Conservation (phyloP, 2,329 filamentous ascomycete species). For the Penicillium concentricum region DNA sequence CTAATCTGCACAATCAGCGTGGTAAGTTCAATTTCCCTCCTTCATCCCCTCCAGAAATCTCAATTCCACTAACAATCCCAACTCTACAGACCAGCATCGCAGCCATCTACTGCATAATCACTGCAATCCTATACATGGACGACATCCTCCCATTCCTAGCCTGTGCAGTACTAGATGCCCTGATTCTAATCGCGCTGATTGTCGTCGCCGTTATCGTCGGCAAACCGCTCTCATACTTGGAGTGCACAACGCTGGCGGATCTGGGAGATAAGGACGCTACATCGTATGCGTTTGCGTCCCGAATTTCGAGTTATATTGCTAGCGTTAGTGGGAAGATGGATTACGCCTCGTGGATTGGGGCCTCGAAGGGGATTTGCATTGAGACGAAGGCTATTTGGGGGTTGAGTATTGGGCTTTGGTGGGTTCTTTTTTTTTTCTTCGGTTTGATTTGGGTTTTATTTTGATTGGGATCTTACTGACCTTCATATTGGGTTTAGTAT, state of each 20-base stretch:
- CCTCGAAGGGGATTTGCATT: slow-evolving; percentile 67
- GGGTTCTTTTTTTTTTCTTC: slow-evolving; percentile 28
- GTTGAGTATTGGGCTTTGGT: slow-evolving; percentile 73
- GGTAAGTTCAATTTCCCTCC: slow-evolving; percentile 60
- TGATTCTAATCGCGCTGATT: slow-evolving; percentile 73
- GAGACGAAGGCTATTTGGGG: slow-evolving; percentile 89
- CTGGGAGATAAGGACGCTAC: slow-evolving; percentile 48
- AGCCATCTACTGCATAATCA: slow-evolving; percentile 74
- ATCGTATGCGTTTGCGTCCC: slow-evolving; percentile 55
- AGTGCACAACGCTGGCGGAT: slow-evolving; percentile 61
- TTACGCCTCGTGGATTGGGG: slow-evolving; percentile 58
- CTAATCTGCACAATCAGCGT: slow-evolving; percentile 76
- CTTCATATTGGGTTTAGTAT: slow-evolving; percentile 47
- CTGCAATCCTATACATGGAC: slow-evolving; percentile 78
- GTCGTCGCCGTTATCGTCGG: slow-evolving; percentile 76
- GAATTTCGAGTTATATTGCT: slow-evolving; percentile 53
- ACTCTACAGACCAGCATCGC: slow-evolving; percentile 67
- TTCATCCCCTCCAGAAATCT: neutral
- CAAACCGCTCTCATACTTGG: slow-evolving; percentile 74
- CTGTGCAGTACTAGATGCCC: slow-evolving; percentile 62
- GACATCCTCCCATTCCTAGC: slow-evolving; percentile 72
- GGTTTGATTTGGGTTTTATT: neutral
- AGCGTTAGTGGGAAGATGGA: slow-evolving; percentile 51
- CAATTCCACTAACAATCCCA: neutral
- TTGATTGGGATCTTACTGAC: neutral